Evolutionary conservation across 2,329 filamentous ascomycete species (phyloP).

Genomic region (Thelonectria rubi): DNA sequence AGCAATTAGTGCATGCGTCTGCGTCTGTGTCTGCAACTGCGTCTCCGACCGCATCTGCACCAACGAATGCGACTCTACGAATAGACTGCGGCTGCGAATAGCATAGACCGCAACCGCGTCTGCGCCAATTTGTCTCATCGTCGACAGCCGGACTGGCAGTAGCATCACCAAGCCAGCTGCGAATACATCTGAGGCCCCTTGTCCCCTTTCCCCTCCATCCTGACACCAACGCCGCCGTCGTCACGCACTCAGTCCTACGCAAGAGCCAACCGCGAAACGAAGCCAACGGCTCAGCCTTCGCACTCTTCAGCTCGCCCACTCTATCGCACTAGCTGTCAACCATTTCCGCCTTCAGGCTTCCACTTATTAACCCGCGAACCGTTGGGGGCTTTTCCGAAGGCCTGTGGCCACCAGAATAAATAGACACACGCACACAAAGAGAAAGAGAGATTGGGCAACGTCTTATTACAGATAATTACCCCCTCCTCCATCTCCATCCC

Average conservation of each 20-base stretch:
- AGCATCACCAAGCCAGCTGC: conserved; percentile 2
- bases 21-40: conserved; percentile 8
- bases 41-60: neutral
- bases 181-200: conserved; percentile 27
- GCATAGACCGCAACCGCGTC: too few relatives aligned
- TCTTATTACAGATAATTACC: neutral
- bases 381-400: too few relatives aligned
- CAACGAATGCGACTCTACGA: conserved; percentile 5
- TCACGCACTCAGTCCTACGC: conserved; percentile 9
- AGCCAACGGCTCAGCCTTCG: neutral
- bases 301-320: neutral
- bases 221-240: conserved; percentile 22
- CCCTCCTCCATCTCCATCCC: conserved; percentile 6
- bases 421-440: too few relatives aligned
- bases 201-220: conserved; percentile 4
- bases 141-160: neutral
- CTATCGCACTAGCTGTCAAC: neutral
- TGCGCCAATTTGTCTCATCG: too few relatives aligned
- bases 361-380: too few relatives aligned
- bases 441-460: too few relatives aligned
- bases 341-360: neutral
- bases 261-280: conserved; percentile 4
- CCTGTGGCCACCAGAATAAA: too few relatives aligned
- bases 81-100: too few relatives aligned
- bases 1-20: conserved; percentile 13